Percentiles rank a stretch among this genome's conserved stretches.
Evolutionary conservation across 2,329 filamentous ascomycete genomes (phyloP).

Genomic region (Aureobasidium sp.): DNA sequence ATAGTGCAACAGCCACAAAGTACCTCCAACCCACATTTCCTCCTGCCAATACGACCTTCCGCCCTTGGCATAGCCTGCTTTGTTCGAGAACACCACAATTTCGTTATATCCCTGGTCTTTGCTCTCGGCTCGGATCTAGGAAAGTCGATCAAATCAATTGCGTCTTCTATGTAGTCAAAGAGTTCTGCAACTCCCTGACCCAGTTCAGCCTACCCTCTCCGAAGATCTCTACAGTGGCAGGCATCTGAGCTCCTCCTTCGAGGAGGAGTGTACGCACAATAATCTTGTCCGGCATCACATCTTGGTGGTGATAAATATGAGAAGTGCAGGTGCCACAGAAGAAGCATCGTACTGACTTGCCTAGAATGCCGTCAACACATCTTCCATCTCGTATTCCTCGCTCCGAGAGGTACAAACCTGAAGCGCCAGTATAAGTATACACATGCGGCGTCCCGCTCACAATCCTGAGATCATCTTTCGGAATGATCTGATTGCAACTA

Average conservation of each 20-base stretch:
- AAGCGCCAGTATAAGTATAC: slow-evolving; percentile 30
- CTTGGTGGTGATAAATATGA: slow-evolving; percentile 35
- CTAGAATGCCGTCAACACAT: slow-evolving; percentile 4
- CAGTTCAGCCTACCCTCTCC: slow-evolving; percentile 30
- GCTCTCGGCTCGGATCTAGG: background rate
- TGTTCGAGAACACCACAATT: background rate
- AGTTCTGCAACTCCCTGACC: slow-evolving; percentile 26
- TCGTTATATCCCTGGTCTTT: background rate
- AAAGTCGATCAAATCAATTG: background rate
- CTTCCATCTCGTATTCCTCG: too few relatives aligned
- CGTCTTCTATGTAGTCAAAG: background rate
- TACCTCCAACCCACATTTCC: background rate
- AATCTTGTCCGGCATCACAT: slow-evolving; percentile 34
- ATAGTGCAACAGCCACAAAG: background rate
- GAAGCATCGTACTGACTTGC: slow-evolving; percentile 32
- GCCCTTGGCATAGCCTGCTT: background rate
- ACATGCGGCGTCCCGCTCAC: slow-evolving; percentile 24
- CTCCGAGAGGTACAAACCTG: slow-evolving; percentile 19
- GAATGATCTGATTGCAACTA: slow-evolving; percentile 32
- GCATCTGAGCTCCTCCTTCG: slow-evolving; percentile 31
- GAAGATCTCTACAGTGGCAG: slow-evolving; percentile 34
- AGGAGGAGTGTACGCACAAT: slow-evolving; percentile 35
- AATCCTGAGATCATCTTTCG: slow-evolving; percentile 25
- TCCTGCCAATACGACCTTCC: background rate
- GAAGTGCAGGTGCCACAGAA: slow-evolving; percentile 34